Conservation (phyloP, 257 asterid species). For the Thymus quinquecostatus region DNA sequence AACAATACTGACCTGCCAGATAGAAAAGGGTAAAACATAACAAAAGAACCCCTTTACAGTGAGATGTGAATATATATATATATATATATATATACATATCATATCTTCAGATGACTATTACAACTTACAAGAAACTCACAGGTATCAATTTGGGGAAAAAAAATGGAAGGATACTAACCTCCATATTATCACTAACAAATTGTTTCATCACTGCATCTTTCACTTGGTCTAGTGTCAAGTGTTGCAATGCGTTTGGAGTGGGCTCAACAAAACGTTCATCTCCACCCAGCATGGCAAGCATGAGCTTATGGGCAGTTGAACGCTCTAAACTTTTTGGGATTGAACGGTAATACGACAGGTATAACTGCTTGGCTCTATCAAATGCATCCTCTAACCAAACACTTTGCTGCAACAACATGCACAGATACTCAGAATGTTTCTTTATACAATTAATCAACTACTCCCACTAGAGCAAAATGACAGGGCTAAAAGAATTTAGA, state of each 20-base stretch:
- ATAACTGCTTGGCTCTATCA: constrained; percentile 96
- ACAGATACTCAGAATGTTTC: constrained; percentile 28
- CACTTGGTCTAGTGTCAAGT: constrained; percentile 71
- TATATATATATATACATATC: not conserved
- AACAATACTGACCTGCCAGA: constrained; percentile 86
- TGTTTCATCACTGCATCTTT: constrained; percentile 97
- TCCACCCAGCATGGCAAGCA: constrained; percentile 94
- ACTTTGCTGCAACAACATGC: constrained; percentile 75
- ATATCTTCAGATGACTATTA: constrained; percentile 13
- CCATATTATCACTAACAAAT: constrained; percentile 92
- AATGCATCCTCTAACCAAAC: constrained; percentile 99
- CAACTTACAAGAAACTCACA: constrained; percentile 18
- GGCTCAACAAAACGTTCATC: constrained; percentile 99
- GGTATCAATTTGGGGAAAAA: constrained; percentile 1
- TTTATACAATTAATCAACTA: constrained; percentile 10
- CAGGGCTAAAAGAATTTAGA: constrained; percentile 6
- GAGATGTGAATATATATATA: constrained; percentile 14
- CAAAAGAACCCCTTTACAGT: constrained; percentile 11
- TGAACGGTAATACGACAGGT: constrained; percentile 91
- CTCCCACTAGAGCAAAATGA: constrained; percentile 23
- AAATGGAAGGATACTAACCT: constrained; percentile 54
- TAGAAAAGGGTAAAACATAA: constrained; percentile 14
- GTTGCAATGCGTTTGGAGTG: constrained; percentile 85
- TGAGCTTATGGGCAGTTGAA: constrained; percentile 98
- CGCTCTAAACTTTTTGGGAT: constrained; percentile 99